Evolutionary conservation across 2,329 filamentous ascomycete genomes (phyloP), one percentile per base, ranked within the genome.

Genomic region (Chaetoscypha palmicola): DNA sequence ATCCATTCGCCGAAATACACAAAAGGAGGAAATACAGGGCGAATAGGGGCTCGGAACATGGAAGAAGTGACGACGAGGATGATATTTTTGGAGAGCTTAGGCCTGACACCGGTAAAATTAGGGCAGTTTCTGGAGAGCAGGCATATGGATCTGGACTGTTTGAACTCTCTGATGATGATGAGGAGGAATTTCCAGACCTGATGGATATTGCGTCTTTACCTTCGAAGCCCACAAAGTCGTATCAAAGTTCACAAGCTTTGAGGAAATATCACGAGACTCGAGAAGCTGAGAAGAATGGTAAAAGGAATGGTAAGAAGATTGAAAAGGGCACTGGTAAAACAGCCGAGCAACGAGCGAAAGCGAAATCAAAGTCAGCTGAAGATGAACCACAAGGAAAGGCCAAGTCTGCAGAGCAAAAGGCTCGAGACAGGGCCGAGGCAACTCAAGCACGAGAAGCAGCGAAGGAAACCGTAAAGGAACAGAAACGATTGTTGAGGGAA

Each of bases 401-500:
- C 10, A 17, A 19, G 9, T 19, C 17, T 10, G 32, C 32, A 34
- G 34, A 19, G 23, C 17, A 24, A n/a, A 37, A 37, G 20, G 19
- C 19, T 37, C 21, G 21, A 22, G 31, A 43, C n/a, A 57, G 50
- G 12, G 43, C 41, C n/a, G 51, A 44, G 30, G 47, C 47, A 14
- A 56, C 50, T 9, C 38, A 47, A 26, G 52, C 50, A 16, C 55
- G 53, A 24, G 26, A 34, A 17, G 51, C 45, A 2, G 51, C 50
- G 1, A 61, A 57, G 38, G 57, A 57, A 34, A 53, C 51, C 2
- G 58, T 77, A 51, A 72, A 74, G 28, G 62, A 66, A 2, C 76
- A 81, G 45, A 79, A 73, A 38, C 72, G 80, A 43, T 64, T 69
- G 0, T 73, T 73, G 38, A 85, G 77, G 55, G 77, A 80, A 44